Conservation (phyloP, 2,329 filamentous ascomycete genomes). For the Taxawa tesnikishii region DNA sequence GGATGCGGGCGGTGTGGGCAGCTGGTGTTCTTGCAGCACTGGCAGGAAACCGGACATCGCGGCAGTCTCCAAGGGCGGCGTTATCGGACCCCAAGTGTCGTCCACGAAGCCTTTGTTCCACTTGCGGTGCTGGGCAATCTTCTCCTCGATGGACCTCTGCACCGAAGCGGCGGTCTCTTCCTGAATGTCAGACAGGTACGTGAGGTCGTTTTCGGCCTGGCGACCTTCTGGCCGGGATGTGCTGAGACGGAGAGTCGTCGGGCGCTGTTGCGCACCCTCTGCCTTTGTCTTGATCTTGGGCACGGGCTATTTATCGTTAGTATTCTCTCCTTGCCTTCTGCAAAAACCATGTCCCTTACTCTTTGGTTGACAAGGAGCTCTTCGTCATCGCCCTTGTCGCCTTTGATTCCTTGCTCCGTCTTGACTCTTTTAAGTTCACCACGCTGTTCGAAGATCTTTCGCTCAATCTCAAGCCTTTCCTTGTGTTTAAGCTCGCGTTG, state of each 20-base stretch:
- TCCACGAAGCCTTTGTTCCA: slow-evolving; percentile 91
- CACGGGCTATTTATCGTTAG: slow-evolving; percentile 20
- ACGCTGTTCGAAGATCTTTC: slow-evolving; percentile 71
- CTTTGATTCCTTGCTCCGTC: slow-evolving; percentile 65
- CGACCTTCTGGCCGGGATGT: slow-evolving; percentile 54
- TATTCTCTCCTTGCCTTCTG: slow-evolving; percentile 4
- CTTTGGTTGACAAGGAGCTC: slow-evolving; percentile 84
- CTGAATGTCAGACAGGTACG: slow-evolving; percentile 62
- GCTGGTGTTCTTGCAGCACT: slow-evolving; percentile 13
- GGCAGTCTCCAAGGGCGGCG: slow-evolving; percentile 53
- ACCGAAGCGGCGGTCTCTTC: slow-evolving; percentile 75
- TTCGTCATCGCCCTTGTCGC: slow-evolving; percentile 83
- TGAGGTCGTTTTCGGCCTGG: slow-evolving; percentile 64
- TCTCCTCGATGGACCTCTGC: slow-evolving; percentile 69
- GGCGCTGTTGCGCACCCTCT: slow-evolving; percentile 52
- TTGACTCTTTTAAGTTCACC: slow-evolving; percentile 77
- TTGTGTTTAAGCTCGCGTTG: slow-evolving; percentile 70
- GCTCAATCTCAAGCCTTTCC: slow-evolving; percentile 63
- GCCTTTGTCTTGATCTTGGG: slow-evolving; percentile 41
- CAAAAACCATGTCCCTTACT: slow-evolving; percentile 42
- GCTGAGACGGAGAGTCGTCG: slow-evolving; percentile 36
- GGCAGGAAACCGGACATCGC: slow-evolving; percentile 16
- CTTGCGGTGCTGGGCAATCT: slow-evolving; percentile 75
- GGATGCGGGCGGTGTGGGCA: slow-evolving; percentile 36
- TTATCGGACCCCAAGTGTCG: slow-evolving; percentile 73